Evolutionary conservation across 345 rosid genomes (phyloP), one percentile per base, ranked within the genome.

Genomic region (Moricandia arvensis): DNA sequence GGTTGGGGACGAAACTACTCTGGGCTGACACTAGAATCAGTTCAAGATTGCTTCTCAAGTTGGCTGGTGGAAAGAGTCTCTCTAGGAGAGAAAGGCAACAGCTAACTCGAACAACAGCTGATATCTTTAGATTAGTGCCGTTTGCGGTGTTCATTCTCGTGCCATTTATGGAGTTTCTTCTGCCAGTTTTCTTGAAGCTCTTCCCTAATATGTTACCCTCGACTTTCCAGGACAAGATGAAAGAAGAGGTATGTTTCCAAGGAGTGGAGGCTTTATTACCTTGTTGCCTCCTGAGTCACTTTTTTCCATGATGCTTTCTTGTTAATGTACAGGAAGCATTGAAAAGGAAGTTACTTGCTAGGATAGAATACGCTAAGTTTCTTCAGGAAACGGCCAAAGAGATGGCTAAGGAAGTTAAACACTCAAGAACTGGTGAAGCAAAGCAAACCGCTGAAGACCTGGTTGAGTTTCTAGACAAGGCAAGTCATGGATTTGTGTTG

Each of bases 401-500:
- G 87, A 92, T 92, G 97, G 96, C 97, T 33, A 92, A 86, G 72
- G 97, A 92, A 83, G 88, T 90, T 74, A 89, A 90, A 70, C 90
- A 87, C 72, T 85, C 96, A 3, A 83, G 88, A 75, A 86, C 87
- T 79, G 97, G 96, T 59, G 97, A 92, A 65, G 43, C 67, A 7
- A 86, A 82, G 80, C 72, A 82, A 78, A 89, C 90, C 4, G 94
- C 94, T 9, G 88, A 86, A 73, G 91, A 89, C 76, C 90, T 89
- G 66, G 94, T 86, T 80, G 84, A 81, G 59, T 86, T 89, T 76
- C 79, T 89, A 78, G 87, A 78, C 75, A 83, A 74, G 87, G 93
- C 84, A 43, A 47, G 63, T 74, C 21, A 27, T 68, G 57, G 43
- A 57, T 62, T 58, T 69, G 55, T 69, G 34, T 63, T 79, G 58